Conservation (phyloP, 192 early-diverging fungal genomes). For the Pilaira anomala region DNA sequence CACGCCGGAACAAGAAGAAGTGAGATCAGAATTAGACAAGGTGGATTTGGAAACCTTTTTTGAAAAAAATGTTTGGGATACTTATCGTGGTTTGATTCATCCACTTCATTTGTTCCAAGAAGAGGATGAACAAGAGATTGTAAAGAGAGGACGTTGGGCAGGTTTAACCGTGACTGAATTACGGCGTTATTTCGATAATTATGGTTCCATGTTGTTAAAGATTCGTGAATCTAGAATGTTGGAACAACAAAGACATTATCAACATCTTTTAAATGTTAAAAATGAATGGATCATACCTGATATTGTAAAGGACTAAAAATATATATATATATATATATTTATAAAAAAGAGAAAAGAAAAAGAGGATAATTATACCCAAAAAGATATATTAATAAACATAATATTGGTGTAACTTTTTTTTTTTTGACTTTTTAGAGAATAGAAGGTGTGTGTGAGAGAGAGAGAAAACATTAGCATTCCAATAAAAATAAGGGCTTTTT, state of each 20-base stretch:
- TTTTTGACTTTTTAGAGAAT: no score
- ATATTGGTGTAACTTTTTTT: no score
- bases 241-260: conserved; percentile 15
- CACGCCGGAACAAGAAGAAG: background rate
- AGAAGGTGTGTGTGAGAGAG: no score
- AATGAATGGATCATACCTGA: conserved; percentile 24
- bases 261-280: conserved; percentile 1
- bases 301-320: background rate
- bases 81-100: conserved; percentile 25
- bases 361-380: conserved; percentile 4
- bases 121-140: background rate
- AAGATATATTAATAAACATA: background rate
- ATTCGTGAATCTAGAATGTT: conserved; percentile 15
- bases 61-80: conserved; percentile 16
- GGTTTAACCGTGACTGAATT: conserved; percentile 19
- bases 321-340: background rate
- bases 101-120: conserved; percentile 21
- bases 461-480: no score
- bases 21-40: background rate
- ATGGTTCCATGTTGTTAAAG: conserved; percentile 31
- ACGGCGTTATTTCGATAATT: conserved; percentile 20
- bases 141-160: background rate
- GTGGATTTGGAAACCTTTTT: background rate
- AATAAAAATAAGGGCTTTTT: no score
- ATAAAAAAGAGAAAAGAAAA: background rate